Percentiles rank a stretch among this genome's conserved stretches.
Conservation (phyloP, 176 grass and related monocot genomes). For the Oryza officinalis region DNA sequence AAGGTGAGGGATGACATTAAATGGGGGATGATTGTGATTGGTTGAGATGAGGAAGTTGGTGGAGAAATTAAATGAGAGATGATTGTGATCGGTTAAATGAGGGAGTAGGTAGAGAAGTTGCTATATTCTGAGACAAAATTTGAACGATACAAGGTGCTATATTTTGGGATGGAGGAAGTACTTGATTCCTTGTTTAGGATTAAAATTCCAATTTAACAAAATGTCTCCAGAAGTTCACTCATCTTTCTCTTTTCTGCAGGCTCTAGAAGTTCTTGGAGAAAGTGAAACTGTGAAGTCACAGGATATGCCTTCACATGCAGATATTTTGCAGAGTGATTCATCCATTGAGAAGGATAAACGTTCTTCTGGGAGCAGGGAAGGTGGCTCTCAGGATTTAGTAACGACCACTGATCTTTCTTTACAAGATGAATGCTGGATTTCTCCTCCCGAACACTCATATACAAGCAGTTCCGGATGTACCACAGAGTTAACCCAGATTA, state of each 20-base stretch:
- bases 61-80: no score
- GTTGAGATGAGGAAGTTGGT: no score
- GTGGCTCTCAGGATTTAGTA: constrained; percentile 42
- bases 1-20: no score
- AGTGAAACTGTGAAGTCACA: constrained; percentile 77
- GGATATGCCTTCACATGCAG: constrained; percentile 69
- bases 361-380: constrained; percentile 48
- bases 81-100: no score
- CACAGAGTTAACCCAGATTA: constrained; percentile 51
- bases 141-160: no score
- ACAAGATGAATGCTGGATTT: constrained; percentile 90
- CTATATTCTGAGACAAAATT: no score
- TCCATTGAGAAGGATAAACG: constrained; percentile 58
- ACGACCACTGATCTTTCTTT: constrained; percentile 38
- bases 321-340: constrained; percentile 60
- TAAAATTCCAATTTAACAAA: background rate
- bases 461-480: constrained; percentile 69
- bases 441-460: constrained; percentile 81
- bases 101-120: no score
- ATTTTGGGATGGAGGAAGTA: no score
- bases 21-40: no score
- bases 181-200: background rate
- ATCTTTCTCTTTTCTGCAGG: constrained; percentile 50
- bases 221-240: constrained; percentile 28
- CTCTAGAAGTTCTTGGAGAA: constrained; percentile 90